Conservation (phyloP, 192 early-diverging fungal species). For the Phlyctochytrium arcticum region DNA sequence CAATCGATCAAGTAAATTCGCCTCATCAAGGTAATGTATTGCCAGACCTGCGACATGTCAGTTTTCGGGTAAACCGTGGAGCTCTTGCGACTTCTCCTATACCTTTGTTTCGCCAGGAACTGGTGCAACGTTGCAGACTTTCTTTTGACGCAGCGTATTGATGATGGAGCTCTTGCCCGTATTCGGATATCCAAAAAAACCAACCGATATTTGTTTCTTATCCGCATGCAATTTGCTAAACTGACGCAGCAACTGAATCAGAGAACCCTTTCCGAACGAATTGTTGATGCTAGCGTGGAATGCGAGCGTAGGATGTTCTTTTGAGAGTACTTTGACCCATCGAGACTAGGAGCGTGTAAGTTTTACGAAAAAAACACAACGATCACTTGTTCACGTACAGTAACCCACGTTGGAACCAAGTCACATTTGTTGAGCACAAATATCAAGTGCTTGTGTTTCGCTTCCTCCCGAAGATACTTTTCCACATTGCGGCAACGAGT, state of each 20-base stretch:
- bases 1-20: conserved; percentile 99
- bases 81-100: not conserved
- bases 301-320: conserved; percentile 91
- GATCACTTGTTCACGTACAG: conserved; percentile 46
- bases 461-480: conserved; percentile 87
- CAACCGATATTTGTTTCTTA: conserved; percentile 98
- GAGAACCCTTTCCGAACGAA: conserved; percentile 97
- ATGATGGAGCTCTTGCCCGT: conserved; percentile 98
- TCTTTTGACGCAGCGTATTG: conserved; percentile 92
- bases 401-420: conserved; percentile 98
- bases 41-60: conserved; percentile 72
- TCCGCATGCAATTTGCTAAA: conserved; percentile 92
- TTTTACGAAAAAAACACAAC: not conserved
- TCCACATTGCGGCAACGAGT: conserved; percentile 93
- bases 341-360: not conserved
- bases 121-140: conserved; percentile 97
- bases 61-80: not conserved
- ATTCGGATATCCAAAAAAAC: conserved; percentile 97
- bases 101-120: conserved; percentile 95
- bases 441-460: conserved; percentile 91
- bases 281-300: conserved; percentile 98
- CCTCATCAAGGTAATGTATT: conserved; percentile 98
- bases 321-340: conserved; percentile 90
- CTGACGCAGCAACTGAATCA: conserved; percentile 98
- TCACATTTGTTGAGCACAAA: conserved; percentile 99